These are phyloP conservation scores for Arthrobotrys entomopaga DNA, from an alignment of 2,329 filamentous ascomycete species.

Conservation along the genomic window DNA sequence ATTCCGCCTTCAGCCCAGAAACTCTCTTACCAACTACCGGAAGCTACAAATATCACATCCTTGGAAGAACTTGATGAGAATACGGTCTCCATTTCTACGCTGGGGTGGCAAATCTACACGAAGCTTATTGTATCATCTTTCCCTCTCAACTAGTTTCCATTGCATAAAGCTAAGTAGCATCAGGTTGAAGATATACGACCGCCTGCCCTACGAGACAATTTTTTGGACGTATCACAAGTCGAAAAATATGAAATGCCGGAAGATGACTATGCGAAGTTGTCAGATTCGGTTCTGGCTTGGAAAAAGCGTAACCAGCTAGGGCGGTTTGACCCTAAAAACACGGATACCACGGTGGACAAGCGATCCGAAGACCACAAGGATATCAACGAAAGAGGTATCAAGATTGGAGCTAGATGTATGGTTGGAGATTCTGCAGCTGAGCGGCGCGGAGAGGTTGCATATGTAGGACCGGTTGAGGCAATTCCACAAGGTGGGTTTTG, in stretches of 20 bases:
- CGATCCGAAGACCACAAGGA: constrained; percentile 75
- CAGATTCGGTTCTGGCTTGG: constrained; percentile 91
- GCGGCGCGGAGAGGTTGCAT: constrained; percentile 75
- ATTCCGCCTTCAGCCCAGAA: constrained; percentile 82
- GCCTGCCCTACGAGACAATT: constrained; percentile 77
- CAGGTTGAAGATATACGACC: constrained; percentile 85
- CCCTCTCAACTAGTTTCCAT: no score
- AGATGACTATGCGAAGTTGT: constrained; percentile 83
- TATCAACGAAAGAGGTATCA: constrained; percentile 74
- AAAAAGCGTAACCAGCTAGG: constrained; percentile 96
- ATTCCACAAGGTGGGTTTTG: constrained; percentile 75
- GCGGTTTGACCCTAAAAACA: constrained; percentile 88
- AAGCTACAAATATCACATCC: constrained; percentile 70
- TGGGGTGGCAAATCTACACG: constrained; percentile 77
- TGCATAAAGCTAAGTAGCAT: neutral
- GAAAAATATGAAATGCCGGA: constrained; percentile 91
- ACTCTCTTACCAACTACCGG: constrained; percentile 75
- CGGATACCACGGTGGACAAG: constrained; percentile 77
- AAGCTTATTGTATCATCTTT: constrained; percentile 74
- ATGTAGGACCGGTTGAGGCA: constrained; percentile 78
- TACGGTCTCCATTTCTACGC: constrained; percentile 70
- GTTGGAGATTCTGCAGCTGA: constrained; percentile 73
- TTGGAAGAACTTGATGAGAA: constrained; percentile 80
- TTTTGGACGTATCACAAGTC: constrained; percentile 80
- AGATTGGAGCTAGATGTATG: constrained; percentile 71